Evolutionary conservation across 495 filamentous ascomycete species (phyloP), one percentile per base, ranked within the genome.

Genomic region (Barbatosphaeria neglecta): DNA sequence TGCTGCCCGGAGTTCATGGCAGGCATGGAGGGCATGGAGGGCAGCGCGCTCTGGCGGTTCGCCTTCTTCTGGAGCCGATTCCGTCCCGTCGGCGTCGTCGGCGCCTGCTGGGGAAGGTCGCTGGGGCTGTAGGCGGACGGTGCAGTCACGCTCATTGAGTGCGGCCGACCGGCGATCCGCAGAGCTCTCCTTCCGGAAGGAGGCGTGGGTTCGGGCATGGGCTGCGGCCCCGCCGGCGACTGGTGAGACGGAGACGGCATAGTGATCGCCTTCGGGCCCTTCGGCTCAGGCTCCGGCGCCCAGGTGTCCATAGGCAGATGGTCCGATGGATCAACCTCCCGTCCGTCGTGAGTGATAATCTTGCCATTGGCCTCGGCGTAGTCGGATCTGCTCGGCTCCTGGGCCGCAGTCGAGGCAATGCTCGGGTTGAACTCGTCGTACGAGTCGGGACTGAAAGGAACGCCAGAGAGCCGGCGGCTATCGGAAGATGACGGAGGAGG

Each of bases 211-310:
- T 75, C n/a, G n/a, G n/a, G 64, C 51, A 68, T 62, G 4, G 73
- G 67, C 41, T 75, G 72, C 24, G 70, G 63, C 5, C 70, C 69
- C 18, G 61, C 59, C 6, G 75, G 73, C 1, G 60, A 47, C 5
- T 69, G 67, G 37, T 55, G 61, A 28, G 57, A 62, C 11, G 28
- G 11, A 13, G 69, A 61, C 7, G 77, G 68, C 22, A 77, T 77
- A 41, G 67, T 53, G 22, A 59, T 44, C 44, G 77, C 72, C 18
- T 54, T 61, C 4, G 70, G 57, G 31, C 71, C 75, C 62, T 87
- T 92, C 20, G 73, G 71, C 54, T 96, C 90, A 1, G 90, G 90
- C 59, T 97, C 89, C 0, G 92, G 92, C 0, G 92, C 92, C 85
- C 89, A 97, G 4, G 82, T 86, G 31, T 90, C 83, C 39, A 86